phyloP scores from a whole-genome alignment of 495 filamentous ascomycete genomes.

The Hyaloscypha bicolor region DNA sequence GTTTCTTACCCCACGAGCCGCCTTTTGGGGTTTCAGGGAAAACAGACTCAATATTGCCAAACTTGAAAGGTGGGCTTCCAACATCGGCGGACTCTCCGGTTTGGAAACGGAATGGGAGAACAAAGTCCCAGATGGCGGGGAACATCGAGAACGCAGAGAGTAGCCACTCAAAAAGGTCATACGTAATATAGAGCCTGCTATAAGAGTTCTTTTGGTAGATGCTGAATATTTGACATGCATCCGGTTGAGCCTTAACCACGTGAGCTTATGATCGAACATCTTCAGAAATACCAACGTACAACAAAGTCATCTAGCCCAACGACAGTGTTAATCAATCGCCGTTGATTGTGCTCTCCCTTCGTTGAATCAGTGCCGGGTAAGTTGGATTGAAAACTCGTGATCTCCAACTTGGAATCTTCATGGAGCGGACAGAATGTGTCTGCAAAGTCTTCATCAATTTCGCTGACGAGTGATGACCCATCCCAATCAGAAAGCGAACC shows the following conservation, averaged over 20 bases:
- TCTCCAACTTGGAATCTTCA: neutral
- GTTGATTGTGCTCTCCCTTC: neutral
- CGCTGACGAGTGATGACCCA: neutral
- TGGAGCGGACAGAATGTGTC: neutral
- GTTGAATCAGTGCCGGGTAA: neutral
- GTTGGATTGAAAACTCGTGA: neutral
- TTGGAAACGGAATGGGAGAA: conserved; percentile 31
- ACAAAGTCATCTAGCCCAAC: neutral
- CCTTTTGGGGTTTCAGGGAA: neutral
- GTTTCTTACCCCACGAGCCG: conserved; percentile 22
- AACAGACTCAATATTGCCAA: conserved; percentile 12
- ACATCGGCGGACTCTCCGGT: conserved; percentile 27
- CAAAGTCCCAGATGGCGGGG: conserved; percentile 28
- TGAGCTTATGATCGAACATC: neutral
- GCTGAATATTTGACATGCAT: conserved; percentile 18
- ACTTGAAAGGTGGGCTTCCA: conserved; percentile 23
- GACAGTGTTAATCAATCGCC: neutral
- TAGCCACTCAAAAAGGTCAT: conserved; percentile 24
- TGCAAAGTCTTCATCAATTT: neutral
- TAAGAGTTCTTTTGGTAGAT: conserved; percentile 28
- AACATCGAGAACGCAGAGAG: conserved; percentile 24
- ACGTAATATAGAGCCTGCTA: conserved; percentile 24
- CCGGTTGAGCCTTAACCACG: neutral
- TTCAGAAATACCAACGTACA: neutral
- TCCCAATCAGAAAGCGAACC: neutral